Base-by-base conservation (phyloP, 164 flowering plant genomes). In the Echeveria elegans region DNA sequence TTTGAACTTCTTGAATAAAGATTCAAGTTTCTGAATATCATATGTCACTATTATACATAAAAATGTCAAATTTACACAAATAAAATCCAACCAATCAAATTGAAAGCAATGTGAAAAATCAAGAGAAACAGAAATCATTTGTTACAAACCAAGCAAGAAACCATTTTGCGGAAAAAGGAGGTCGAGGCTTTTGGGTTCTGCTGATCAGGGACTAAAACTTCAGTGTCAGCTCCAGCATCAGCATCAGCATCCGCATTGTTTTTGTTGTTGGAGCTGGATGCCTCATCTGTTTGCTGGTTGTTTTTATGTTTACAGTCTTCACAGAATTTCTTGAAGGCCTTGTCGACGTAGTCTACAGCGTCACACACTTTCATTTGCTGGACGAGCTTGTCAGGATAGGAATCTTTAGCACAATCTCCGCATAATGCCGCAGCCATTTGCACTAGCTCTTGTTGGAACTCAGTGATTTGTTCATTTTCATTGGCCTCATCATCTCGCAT, bases 381-480 rank as follows among this genome's bases (percentile, higher is more conserved):
- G 14, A 83, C 86, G 41, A 87, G 69, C 61, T 81, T 81, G 66
- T 81, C 29, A 0, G 89, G 95, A 67, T 77, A 82, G 2, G 36
- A 69, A 14, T 79, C 84, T 71, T 82, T 81, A 8, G 16, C 66
- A 63, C 76, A 80, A 61, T 88, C 93, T 1, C 95, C 96, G n/a
- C 77, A 81, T 68, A 92, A 14, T 4, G 73, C 74, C 3, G 92
- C 94, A 4, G 85, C 85, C 72, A 90, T 26, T 41, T 85, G 87
- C 50, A 88, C 90, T 75, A 89, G 16, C 64, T 86, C 95, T 61
- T 64, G 68, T 67, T 92, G 98, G 41, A 89, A 88, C 4, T 88
- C 89, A 37, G 81, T 86, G 3, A 92, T 73, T 48, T 78, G 71
- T 7, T 32, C 77, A 1, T 71, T 78, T 64, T 84, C 94, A 6